These are phyloP conservation scores for Phlebiopsis gigantea DNA, from an alignment of 768 basidiomycete genomes.

Conservation along the genomic window DNA sequence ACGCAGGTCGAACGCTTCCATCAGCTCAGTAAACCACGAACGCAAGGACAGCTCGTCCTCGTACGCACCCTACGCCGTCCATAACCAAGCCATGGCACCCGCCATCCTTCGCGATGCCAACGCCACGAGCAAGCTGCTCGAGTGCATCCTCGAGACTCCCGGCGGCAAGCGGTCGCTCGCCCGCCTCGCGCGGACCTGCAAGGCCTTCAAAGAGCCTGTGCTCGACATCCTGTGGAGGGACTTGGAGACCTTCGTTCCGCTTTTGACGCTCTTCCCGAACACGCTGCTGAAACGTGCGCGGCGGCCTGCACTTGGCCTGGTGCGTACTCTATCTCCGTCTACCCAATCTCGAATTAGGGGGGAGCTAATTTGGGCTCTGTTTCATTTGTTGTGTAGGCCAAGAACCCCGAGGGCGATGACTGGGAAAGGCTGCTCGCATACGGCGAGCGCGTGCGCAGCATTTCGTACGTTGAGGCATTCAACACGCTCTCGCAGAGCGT, in stretches of 20 bases:
- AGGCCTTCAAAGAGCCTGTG: slow-evolving; percentile 67
- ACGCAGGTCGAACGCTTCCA: slow-evolving; percentile 24
- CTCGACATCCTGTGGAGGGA: slow-evolving; percentile 72
- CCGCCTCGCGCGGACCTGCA: slow-evolving; percentile 70
- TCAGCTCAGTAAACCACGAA: slow-evolving; percentile 7
- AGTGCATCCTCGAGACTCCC: slow-evolving; percentile 49
- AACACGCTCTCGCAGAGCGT: slow-evolving; percentile 60
- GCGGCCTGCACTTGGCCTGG: slow-evolving; percentile 73
- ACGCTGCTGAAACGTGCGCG: slow-evolving; percentile 63
- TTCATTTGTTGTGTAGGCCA: slow-evolving; percentile 35
- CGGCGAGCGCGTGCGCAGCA: slow-evolving; percentile 59
- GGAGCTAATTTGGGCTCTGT: neutral
- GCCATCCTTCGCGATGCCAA: slow-evolving; percentile 60
- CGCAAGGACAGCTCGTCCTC: neutral
- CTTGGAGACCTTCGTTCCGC: slow-evolving; percentile 66
- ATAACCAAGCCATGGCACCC: slow-evolving; percentile 48
- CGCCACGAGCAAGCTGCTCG: slow-evolving; percentile 46
- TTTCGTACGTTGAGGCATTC: slow-evolving; percentile 65
- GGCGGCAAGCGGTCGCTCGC: slow-evolving; percentile 65
- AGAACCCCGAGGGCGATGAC: slow-evolving; percentile 58
- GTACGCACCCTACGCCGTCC: slow-evolving; percentile 38
- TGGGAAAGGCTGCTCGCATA: slow-evolving; percentile 66
- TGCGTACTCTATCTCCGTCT: slow-evolving; percentile 31
- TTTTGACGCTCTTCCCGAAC: slow-evolving; percentile 67
- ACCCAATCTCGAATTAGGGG: neutral